phyloP scores from a whole-genome alignment of 805 yeast genomes.

The Teunomyces aglyptinius region DNA sequence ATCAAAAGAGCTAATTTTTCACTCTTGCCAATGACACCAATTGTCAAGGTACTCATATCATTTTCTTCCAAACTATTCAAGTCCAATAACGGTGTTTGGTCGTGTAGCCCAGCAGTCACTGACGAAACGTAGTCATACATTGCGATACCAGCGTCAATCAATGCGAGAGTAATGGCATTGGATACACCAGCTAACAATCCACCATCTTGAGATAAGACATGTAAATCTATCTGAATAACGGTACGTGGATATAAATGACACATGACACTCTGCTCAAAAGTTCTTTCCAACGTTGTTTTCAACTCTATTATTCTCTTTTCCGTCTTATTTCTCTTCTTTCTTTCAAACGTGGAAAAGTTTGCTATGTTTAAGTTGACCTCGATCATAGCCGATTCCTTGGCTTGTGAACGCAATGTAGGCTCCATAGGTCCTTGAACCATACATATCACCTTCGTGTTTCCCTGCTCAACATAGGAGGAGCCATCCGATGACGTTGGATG shows the following conservation, averaged over 20 bases:
- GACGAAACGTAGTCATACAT: slow-evolving; percentile 89
- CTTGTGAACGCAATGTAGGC: slow-evolving; percentile 57
- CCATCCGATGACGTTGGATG: slow-evolving; percentile 90
- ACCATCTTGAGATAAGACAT: slow-evolving; percentile 88
- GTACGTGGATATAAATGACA: slow-evolving; percentile 79
- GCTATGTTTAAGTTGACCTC: slow-evolving; percentile 69
- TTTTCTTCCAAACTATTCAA: slow-evolving; percentile 78
- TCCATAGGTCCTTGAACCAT: slow-evolving; percentile 89
- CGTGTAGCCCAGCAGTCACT: slow-evolving; percentile 75
- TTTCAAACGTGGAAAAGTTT: slow-evolving; percentile 74
- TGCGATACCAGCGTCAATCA: slow-evolving; percentile 93
- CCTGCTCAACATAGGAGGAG: slow-evolving; percentile 87
- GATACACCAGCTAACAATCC: slow-evolving; percentile 76
- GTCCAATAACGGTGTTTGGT: slow-evolving; percentile 74
- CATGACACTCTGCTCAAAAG: slow-evolving; percentile 73
- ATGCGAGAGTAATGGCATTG: slow-evolving; percentile 84
- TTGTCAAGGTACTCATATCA: slow-evolving; percentile 76
- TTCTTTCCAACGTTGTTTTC: slow-evolving; percentile 62
- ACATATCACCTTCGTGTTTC: slow-evolving; percentile 85
- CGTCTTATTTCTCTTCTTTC: slow-evolving; percentile 64
- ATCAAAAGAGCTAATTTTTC: slow-evolving; percentile 75
- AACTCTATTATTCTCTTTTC: slow-evolving; percentile 73
- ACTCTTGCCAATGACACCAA: slow-evolving; percentile 80
- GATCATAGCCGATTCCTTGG: slow-evolving; percentile 54
- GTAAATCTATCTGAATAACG: slow-evolving; percentile 67